These are phyloP conservation scores for Neurospora sublineolata DNA, from an alignment of 495 filamentous ascomycete genomes.

Conservation along the genomic window DNA sequence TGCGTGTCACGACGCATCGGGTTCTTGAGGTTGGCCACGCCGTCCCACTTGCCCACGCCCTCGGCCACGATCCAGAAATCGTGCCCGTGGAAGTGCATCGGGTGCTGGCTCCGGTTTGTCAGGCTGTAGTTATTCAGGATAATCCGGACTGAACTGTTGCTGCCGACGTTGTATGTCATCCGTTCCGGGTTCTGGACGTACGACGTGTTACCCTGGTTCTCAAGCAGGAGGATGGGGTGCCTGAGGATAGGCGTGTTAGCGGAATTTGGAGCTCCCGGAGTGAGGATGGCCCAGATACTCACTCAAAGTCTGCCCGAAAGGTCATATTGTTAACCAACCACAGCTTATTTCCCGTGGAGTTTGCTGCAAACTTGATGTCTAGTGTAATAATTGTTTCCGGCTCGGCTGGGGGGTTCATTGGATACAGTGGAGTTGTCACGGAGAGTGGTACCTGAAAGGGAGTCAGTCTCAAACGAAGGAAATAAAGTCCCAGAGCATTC, in stretches of 20 bases:
- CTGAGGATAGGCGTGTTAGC: not conserved
- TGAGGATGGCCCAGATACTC: constrained; percentile 30
- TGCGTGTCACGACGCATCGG: constrained; percentile 26
- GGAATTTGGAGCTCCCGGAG: constrained; percentile 23
- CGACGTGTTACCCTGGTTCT: not conserved
- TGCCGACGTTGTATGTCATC: constrained; percentile 10
- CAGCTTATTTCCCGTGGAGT: not conserved
- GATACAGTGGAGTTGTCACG: not conserved
- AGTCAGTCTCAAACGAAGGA: not conserved
- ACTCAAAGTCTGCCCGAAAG: not conserved
- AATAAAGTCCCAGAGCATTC: not conserved
- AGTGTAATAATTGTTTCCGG: not conserved
- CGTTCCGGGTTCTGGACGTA: not conserved
- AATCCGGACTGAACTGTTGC: constrained; percentile 31
- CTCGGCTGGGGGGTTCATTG: not conserved
- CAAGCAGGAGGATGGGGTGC: constrained; percentile 24
- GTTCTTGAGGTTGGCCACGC: constrained; percentile 17
- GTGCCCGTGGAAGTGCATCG: constrained; percentile 47
- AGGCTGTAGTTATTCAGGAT: constrained; percentile 26
- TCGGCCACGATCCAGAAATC: constrained; percentile 47
- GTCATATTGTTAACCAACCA: not conserved
- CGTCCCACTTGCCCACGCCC: not conserved
- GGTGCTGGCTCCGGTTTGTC: constrained; percentile 34
- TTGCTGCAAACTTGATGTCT: not conserved
- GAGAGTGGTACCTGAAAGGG: not conserved